Conservation (phyloP, 1,284 basidiomycete genomes). For the Schizophyllum amplum region DNA sequence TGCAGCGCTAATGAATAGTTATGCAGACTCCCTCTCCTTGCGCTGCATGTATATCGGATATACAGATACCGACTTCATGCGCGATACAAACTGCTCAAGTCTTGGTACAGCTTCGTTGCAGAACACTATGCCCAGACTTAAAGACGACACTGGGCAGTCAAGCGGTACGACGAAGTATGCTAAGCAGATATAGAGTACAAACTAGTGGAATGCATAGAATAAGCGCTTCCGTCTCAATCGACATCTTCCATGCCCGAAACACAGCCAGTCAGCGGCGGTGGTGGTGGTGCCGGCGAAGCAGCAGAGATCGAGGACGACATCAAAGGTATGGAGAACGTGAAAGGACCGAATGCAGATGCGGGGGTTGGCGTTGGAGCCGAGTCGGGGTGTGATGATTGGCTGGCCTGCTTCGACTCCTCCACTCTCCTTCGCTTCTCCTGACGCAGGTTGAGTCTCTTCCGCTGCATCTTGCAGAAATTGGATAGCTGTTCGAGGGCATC, state of each 20-base stretch:
- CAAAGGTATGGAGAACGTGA: conserved; percentile 5
- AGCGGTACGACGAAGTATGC: no score
- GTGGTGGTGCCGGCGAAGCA: conserved; percentile 1
- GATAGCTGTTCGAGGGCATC: conserved; percentile 42
- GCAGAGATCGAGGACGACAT: conserved; percentile 1
- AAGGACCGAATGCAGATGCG: not conserved
- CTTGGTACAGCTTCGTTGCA: no score
- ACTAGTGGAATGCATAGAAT: no score
- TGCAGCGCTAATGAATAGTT: no score
- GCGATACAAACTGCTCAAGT: no score
- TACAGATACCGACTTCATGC: no score
- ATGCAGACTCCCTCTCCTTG: no score
- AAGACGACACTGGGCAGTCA: no score
- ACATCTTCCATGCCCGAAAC: conserved; percentile 22
- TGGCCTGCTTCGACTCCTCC: conserved; percentile 9
- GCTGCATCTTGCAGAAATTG: conserved; percentile 42
- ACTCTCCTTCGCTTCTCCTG: conserved; percentile 14
- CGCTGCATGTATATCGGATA: no score
- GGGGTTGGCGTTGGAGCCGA: conserved; percentile 2
- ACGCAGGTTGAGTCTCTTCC: conserved; percentile 25
- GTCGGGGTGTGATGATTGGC: conserved; percentile 5
- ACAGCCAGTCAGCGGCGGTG: conserved; percentile 3
- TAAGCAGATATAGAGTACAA: no score
- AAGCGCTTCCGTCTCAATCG: conserved; percentile 13
- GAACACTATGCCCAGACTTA: no score